Evolutionary conservation across 2,329 filamentous ascomycete species (phyloP), one percentile per base, ranked within the genome.

Genomic region (Penicillium sp.): DNA sequence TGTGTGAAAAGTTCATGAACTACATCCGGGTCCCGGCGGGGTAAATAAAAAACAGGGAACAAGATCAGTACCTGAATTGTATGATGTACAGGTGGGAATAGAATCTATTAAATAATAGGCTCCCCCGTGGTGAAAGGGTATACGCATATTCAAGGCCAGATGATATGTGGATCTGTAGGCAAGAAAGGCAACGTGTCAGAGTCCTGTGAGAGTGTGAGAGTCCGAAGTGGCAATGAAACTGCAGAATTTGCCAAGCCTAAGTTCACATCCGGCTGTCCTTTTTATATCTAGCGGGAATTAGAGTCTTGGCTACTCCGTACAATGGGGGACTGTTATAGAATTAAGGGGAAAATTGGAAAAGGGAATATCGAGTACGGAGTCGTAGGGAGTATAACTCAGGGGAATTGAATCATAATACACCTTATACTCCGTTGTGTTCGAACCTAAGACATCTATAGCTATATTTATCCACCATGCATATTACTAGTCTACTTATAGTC

Each of bases 401-500:
- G 39, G 39, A 51, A 15, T 51, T 5, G 39, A 51, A 15, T 51
- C 5, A 46, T 36, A 49, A 34, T 5, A 34, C 27, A 9, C 10
- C 7, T 36, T n/a, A 36, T 29, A 5, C 10, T 19, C 6, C 4
- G 21, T 43, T 9, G 21, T 13, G 5, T 47, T 16, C 29, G 13
- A 47, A 47, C 15, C 25, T 34, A 47, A 47, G 45, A 31, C 34
- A 50, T 41, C 15, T 6, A 10, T 10, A 10, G 13, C 34, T 40
- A 31, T 38, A 36, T 39, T 33, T 53, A 53, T 45, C 41, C n/a
- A 38, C n/a, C 21, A 19, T 34, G 34, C 34, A 48, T 48, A 33
- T 6, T 16, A 40, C 47, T 51, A 55, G 45, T 50, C 52, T 41
- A 53, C 52, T 54, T 41, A 50, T 49, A 54, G 52, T 50, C 19